Evolutionary conservation across 768 basidiomycete species (phyloP), one percentile per base, ranked within the genome.

Genomic region (Sarcodon aspratus): DNA sequence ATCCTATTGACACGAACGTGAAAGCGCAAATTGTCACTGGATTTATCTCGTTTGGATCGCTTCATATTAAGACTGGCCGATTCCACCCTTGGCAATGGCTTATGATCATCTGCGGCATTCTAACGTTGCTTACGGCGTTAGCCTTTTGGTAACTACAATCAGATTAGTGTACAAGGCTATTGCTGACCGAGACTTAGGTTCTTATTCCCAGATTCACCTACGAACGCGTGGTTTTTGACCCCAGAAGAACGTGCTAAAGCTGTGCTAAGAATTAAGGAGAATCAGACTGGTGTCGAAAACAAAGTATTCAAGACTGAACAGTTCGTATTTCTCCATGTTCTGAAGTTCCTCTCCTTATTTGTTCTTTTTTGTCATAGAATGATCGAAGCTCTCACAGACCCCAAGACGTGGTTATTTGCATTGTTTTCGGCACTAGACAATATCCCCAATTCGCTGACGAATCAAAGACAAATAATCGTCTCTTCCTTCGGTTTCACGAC

Each of bases 251-350:
- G 81, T 9, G 66, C 65, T 3, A 68, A 67, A n/a, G 85, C 85
- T 1, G 69, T 87, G 18, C 71, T 67, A 45, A 75, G 85, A 7
- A 73, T 87, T 50, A 78, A 76, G 77, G 74, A 69, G 62, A 86
- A 87, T 53, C 84, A 89, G 75, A 83, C 82, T 0, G 87, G 86
- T 32, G 75, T 87, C 9, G 86, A 88, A 63, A 88, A 85, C 59
- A 90, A 89, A 56, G 72, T 72, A 47, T 89, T 85, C 66, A 89
- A 89, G 66, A 76, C 70, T 47, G 81, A 85, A 35, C 86, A 89
- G 85, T 85, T 48, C 52, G 82, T 71, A 38, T 37, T 33, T 9
- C n/a, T 10, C 33, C 53, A 31, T 13, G 27, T 46, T 5, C 35
- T 42, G 21, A 27, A 2, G 21, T 27, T 27, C 46, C 13, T 54